Evolutionary conservation across 2,329 filamentous ascomycete species (phyloP).

Genomic region (Cladophialophora exuberans): DNA sequence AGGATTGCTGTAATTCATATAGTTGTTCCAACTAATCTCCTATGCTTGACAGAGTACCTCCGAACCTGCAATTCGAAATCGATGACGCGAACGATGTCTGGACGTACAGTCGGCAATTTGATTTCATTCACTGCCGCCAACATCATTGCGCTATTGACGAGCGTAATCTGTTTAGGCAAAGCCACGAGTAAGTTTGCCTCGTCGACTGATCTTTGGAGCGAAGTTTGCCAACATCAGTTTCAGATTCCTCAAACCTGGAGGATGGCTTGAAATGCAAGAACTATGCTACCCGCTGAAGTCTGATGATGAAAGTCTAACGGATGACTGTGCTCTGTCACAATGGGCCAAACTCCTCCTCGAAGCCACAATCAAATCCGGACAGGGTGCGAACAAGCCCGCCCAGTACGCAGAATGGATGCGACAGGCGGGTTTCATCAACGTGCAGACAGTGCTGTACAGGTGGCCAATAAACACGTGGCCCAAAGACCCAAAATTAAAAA

Average conservation of each 20-base stretch:
- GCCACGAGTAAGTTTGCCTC: too few relatives aligned
- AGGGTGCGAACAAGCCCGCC: constrained; percentile 24
- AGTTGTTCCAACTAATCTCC: too few relatives aligned
- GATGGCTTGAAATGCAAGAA: constrained; percentile 45
- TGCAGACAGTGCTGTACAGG: constrained; percentile 30
- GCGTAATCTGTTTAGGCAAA: too few relatives aligned
- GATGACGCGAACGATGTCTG: constrained; percentile 62
- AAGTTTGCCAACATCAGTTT: too few relatives aligned
- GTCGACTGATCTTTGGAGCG: too few relatives aligned
- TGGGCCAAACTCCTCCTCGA: constrained; percentile 33
- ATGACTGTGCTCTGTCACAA: constrained; percentile 23
- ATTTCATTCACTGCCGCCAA: constrained; percentile 66
- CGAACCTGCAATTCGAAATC: constrained; percentile 60
- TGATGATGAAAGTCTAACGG: neutral
- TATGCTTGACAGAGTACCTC: constrained; percentile 45
- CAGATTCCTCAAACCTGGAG: too few relatives aligned
- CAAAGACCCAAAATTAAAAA: constrained; percentile 35
- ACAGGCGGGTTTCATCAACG: constrained; percentile 35
- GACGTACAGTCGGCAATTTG: constrained; percentile 59
- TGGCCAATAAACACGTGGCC: constrained; percentile 38
- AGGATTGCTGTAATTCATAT: too few relatives aligned
- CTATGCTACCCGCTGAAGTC: constrained; percentile 23
- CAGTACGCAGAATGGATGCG: constrained; percentile 33
- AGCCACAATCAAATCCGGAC: constrained; percentile 25
- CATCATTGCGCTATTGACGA: too few relatives aligned